These are phyloP conservation scores for Aspergillus tanneri DNA, from an alignment of 2,329 filamentous ascomycete species.

Conservation along the genomic window DNA sequence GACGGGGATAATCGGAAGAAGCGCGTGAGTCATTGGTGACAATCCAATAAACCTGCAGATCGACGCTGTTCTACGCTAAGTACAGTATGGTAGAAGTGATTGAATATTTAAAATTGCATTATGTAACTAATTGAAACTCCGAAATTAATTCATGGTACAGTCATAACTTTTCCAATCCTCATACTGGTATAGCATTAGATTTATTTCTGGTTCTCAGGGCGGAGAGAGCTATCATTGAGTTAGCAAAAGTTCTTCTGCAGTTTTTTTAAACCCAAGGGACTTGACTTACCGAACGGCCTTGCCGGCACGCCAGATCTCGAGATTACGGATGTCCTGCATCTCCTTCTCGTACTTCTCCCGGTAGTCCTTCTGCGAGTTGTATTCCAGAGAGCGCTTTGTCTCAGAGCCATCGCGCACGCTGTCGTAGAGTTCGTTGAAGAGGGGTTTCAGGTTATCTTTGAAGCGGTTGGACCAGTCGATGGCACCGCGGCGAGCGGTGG, in stretches of 20 bases:
- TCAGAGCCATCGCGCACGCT: slow-evolving; percentile 86
- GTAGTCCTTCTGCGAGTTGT: slow-evolving; percentile 95
- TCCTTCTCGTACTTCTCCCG: slow-evolving; percentile 95
- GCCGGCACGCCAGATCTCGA: slow-evolving; percentile 99
- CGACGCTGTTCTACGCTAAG: no score
- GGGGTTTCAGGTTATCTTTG: slow-evolving; percentile 97
- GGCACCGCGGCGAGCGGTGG: slow-evolving; percentile 94
- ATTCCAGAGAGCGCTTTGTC: slow-evolving; percentile 94
- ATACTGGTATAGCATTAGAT: slow-evolving; percentile 28
- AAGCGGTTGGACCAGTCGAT: slow-evolving; percentile 98
- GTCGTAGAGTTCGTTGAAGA: slow-evolving; percentile 97
- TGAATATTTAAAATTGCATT: slow-evolving; percentile 14
- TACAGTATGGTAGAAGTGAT: no score
- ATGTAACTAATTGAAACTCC: slow-evolving; percentile 20
- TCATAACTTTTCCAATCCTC: slow-evolving; percentile 36
- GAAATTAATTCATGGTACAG: slow-evolving; percentile 34
- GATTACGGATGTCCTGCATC: slow-evolving; percentile 95
- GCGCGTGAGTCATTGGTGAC: no score
- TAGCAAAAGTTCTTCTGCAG: slow-evolving; percentile 6
- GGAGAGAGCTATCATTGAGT: slow-evolving; percentile 61
- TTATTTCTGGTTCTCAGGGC: slow-evolving; percentile 84
- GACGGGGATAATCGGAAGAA: no score
- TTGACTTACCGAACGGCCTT: slow-evolving; percentile 81
- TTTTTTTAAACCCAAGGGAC: not conserved
- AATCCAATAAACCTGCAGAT: no score